Evolutionary conservation across 108 stramenopile genomes (phyloP).

Genomic region (Nitzschia sp.): DNA sequence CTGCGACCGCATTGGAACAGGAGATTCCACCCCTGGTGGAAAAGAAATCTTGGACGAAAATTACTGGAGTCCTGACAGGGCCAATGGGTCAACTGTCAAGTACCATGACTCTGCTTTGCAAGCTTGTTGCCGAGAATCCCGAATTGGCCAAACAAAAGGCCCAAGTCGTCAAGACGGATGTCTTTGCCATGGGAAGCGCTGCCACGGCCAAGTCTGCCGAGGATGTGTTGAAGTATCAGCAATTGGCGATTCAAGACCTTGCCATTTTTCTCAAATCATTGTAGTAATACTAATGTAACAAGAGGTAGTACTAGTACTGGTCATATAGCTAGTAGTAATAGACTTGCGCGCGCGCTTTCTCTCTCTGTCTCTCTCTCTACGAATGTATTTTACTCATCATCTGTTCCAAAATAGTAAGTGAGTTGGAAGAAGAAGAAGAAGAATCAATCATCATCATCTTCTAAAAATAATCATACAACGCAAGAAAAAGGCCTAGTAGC

Average conservation of each 20-base stretch:
- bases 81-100: constrained; percentile 52
- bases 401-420: too few species aligned
- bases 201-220: constrained; percentile 41
- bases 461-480: too few species aligned
- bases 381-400: too few species aligned
- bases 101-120: constrained; percentile 50
- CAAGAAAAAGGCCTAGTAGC: too few species aligned
- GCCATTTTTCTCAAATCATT: constrained; percentile 51
- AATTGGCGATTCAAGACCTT: constrained; percentile 51
- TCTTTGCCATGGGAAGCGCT: constrained; percentile 57
- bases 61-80: constrained; percentile 58
- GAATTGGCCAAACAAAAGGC: constrained; percentile 26
- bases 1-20: constrained; percentile 37
- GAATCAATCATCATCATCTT: too few species aligned
- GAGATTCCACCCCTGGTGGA: constrained; percentile 53
- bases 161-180: constrained; percentile 51
- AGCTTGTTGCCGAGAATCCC: constrained; percentile 32
- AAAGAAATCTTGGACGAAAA: constrained; percentile 66
- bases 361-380: too few species aligned
- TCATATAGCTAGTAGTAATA: too few species aligned
- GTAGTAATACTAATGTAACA: not conserved
- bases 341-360: too few species aligned
- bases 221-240: constrained; percentile 41
- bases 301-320: not conserved
- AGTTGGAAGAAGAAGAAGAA: too few species aligned